These are phyloP conservation scores for Neofusicoccum kwambonambiense DNA, from an alignment of 2,329 filamentous ascomycete species.

Conservation along the genomic window DNA sequence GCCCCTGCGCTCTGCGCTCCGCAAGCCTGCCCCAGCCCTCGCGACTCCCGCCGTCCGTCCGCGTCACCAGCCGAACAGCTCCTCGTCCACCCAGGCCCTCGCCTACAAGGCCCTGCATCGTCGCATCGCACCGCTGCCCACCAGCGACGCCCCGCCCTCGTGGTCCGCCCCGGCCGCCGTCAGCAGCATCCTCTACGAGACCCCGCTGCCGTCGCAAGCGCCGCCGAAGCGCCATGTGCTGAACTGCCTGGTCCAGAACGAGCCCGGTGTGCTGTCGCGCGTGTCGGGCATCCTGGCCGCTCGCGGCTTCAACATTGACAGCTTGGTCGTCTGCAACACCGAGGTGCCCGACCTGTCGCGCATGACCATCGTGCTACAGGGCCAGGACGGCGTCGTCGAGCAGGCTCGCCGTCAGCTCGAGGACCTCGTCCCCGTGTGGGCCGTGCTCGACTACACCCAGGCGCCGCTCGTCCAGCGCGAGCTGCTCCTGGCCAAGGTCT, in stretches of 20 bases:
- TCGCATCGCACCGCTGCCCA: conserved; percentile 80
- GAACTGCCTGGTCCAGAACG: conserved; percentile 98
- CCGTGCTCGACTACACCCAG: conserved; percentile 91
- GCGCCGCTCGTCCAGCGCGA: conserved; percentile 94
- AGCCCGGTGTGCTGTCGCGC: conserved; percentile 93
- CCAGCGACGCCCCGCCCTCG: conserved; percentile 72
- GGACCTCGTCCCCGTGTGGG: conserved; percentile 97
- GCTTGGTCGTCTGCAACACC: conserved; percentile 93
- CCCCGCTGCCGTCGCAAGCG: conserved; percentile 75
- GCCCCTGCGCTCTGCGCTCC: conserved; percentile 30
- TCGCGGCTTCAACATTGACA: conserved; percentile 98
- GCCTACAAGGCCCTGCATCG: conserved; percentile 97
- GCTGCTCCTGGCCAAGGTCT: conserved; percentile 91
- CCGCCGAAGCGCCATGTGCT: conserved; percentile 93
- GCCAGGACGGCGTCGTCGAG: conserved; percentile 95
- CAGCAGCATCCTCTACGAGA: conserved; percentile 98
- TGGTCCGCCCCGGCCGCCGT: conserved; percentile 90
- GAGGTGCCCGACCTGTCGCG: conserved; percentile 95
- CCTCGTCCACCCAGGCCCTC: conserved; percentile 83
- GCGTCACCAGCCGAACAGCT: conserved; percentile 40
- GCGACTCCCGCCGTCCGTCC: conserved; percentile 25
- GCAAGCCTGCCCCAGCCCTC: conserved; percentile 23
- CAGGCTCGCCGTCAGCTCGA: conserved; percentile 94
- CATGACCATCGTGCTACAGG: conserved; percentile 97
- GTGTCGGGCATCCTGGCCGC: conserved; percentile 95